Evolutionary conservation across 2,329 filamentous ascomycete species (phyloP), one percentile per base, ranked within the genome.

Genomic region (Geosmithia putterillii): DNA sequence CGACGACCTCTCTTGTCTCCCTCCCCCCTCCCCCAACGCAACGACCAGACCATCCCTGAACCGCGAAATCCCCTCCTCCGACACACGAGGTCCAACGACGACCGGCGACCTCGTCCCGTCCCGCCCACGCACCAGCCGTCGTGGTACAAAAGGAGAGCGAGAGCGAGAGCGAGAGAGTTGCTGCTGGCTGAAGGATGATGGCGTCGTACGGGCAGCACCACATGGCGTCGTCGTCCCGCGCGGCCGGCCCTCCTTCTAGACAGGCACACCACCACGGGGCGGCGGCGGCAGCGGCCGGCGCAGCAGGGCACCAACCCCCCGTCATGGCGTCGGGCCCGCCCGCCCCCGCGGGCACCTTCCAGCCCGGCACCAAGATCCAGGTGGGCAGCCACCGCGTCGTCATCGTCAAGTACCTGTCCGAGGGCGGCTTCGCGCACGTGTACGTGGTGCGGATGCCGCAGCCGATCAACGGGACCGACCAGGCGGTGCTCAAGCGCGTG

Each of bases 371-470:
- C 49, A 95, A 96, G 71, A 94, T 98, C 56, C 89, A 95, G 60
- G 87, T 95, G 45, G 92, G 92, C 59, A 79, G 76, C 59, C 92
- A 98, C 62, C 82, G 88, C 50, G 89, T 96, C 47, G 76, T 94
- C 42, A 94, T 98, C 52, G 88, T 95, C 59, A 92, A 90, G 62
- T 98, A 98, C 65, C 81, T 98, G 41, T 96, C 92, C 49, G 92
- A 98, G 67, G 92, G 92, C 52, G 92, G 92, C 36, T 98, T 98
- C 58, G 92, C 92, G 54, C 92, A 98, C 64, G 92, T 98, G 56
- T 98, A 98, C 66, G 81, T 96, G 41, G 92, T 96, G 59, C 87
- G 85, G 61, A 70, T 96, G 47, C 80, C 87, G 28, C 75, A 81
- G 52, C 74, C 86, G 45, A 70, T 89, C 56, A 78, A 86, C 60